Evolutionary conservation across 129 eudicot species (phyloP), one percentile per base, ranked within the genome.

Genomic region (Tagetes patula): DNA sequence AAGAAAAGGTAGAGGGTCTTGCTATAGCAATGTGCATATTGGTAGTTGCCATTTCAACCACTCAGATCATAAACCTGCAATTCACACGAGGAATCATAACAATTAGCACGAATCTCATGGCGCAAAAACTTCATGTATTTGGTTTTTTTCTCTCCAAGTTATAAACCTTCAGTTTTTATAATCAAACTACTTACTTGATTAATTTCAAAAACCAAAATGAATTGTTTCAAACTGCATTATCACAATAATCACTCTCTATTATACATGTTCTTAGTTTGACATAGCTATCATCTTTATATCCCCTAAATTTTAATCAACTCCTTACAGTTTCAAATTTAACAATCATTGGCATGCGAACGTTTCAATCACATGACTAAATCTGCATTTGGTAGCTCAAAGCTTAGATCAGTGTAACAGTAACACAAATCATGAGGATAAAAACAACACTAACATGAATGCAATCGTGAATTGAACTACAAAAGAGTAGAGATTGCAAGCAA

Each of bases 271-370:
- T 55, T 55, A 20, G 36, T 55, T 55, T 7, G 34, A 55, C 37
- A 55, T 7, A 54, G 10, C 5, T 54, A 47, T 9, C 65, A 86
- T 88, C 47, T 4, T 39, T 39, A 2, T 39, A 6, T 90, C 79
- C 40, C 84, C 71, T 55, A 83, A 70, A 76, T 85, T 83, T 11
- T 79, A 79, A 80, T 86, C 89, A 52, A 88, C 34, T 67, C n/a
- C 2, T 67, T 45, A 5, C 20, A 45, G 5, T 30, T 67, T 45
- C 11, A 2, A 31, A 31, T 5, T 1, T 45, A 67, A 32, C n/a
- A 42, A 41, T 41, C 10, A 67, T 43, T 31, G 11, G 58, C 41
- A 62, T 6, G 30, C 41, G 27, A 11, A 12, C 67, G 37, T 36
- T 37, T 43, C 67, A 61, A 12, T 36, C 12, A 61, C 67, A 61